Conservation (phyloP, 1,284 basidiomycete species). For the Mycosarcoma maydis region DNA sequence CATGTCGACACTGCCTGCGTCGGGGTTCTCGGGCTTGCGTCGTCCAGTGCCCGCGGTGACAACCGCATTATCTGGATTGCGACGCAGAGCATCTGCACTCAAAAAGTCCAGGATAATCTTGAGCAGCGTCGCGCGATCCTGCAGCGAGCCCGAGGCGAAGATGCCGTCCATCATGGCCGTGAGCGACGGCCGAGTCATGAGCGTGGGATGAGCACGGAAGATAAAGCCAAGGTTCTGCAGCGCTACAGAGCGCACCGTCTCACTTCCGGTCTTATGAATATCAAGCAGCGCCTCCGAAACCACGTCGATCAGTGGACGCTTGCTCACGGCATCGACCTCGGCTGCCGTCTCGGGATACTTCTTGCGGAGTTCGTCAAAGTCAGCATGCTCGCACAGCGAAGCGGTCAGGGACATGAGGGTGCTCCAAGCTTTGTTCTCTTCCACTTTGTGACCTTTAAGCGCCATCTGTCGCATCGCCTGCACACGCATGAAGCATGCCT, state of each 20-base stretch:
- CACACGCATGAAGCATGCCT: conserved; percentile 43
- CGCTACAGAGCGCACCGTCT: conserved; percentile 74
- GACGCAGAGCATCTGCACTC: conserved; percentile 38
- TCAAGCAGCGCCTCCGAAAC: conserved; percentile 79
- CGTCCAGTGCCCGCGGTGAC: conserved; percentile 30
- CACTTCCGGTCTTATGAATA: conserved; percentile 75
- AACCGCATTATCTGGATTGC: conserved; percentile 38
- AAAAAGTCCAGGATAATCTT: conserved; percentile 82
- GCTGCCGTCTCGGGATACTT: conserved; percentile 31
- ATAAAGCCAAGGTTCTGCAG: conserved; percentile 84
- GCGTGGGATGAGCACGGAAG: conserved; percentile 87
- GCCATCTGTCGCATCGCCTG: conserved; percentile 35
- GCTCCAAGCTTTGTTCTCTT: conserved; percentile 42
- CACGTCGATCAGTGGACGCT: conserved; percentile 80
- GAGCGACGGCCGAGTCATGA: conserved; percentile 83
- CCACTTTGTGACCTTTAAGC: conserved; percentile 31
- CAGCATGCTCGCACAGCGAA: conserved; percentile 84
- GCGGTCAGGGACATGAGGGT: conserved; percentile 56
- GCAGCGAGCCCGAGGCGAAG: conserved; percentile 77
- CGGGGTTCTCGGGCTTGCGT: conserved; percentile 64
- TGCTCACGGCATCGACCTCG: conserved; percentile 59
- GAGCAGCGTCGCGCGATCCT: conserved; percentile 78
- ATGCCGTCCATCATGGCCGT: conserved; percentile 87
- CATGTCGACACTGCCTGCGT: conserved; percentile 75
- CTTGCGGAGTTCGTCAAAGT: conserved; percentile 81